These are phyloP conservation scores for Solanum dulcamara DNA, from an alignment of 257 asterid species.

Conservation along the genomic window DNA sequence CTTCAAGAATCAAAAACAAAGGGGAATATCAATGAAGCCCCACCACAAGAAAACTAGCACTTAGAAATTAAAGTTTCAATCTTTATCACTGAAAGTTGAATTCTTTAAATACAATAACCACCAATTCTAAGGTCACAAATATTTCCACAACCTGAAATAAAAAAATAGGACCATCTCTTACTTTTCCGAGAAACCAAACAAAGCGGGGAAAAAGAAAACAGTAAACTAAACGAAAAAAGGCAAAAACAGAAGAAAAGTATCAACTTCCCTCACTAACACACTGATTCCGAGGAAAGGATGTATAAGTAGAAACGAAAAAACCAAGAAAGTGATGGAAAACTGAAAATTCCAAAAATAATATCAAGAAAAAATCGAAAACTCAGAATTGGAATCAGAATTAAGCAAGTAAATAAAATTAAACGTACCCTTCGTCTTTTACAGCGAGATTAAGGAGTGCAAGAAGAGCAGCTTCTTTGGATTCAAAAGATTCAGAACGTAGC, in stretches of 20 bases:
- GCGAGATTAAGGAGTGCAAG: conserved; percentile 81
- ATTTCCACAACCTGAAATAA: neutral
- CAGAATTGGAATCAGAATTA: neutral
- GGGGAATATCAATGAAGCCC: neutral
- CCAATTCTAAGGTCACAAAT: neutral
- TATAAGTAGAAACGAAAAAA: neutral
- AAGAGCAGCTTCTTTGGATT: conserved; percentile 60
- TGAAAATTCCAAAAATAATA: neutral
- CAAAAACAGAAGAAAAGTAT: neutral
- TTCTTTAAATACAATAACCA: neutral
- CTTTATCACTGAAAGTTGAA: neutral
- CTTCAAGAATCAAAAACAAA: neutral
- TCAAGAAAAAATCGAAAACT: neutral
- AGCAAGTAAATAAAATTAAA: neutral
- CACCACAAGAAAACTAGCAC: neutral
- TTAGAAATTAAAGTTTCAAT: neutral
- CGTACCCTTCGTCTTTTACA: conserved; percentile 70
- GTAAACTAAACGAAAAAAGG: neutral
- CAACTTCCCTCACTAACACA: conserved; percentile 7
- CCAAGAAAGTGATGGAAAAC: neutral
- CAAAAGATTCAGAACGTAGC: conserved; percentile 39
- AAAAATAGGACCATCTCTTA: neutral
- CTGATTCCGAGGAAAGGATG: conserved; percentile 28
- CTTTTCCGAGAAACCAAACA: conserved; percentile 11
- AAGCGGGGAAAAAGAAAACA: neutral